Percentiles rank a stretch among this genome's conserved stretches.
Evolutionary conservation across 129 eudicot genomes (phyloP).

Genomic region (Glebionis coronaria): DNA sequence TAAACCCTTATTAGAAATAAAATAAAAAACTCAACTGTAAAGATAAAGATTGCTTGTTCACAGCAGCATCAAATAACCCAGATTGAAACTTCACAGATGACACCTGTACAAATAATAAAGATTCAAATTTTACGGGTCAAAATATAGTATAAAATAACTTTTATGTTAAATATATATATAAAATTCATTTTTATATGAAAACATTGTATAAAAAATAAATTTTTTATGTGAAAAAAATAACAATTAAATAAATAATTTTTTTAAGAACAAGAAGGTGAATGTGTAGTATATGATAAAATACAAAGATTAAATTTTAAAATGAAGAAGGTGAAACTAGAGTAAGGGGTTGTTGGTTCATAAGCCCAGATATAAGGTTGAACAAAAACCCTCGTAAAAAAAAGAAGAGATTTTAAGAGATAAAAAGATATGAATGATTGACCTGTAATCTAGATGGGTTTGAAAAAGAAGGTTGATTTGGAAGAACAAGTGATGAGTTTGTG

Average conservation of each 20-base stretch:
- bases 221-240: background rate
- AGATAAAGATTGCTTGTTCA: constrained; percentile 36
- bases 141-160: no score
- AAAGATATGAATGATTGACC: constrained; percentile 19
- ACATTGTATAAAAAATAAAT: background rate
- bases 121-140: background rate
- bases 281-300: no score
- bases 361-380: no score
- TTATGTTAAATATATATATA: no score
- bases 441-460: constrained; percentile 25
- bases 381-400: no score
- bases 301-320: no score
- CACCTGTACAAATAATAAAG: constrained; percentile 20
- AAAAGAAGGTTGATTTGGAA: constrained; percentile 18
- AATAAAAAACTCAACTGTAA: constrained; percentile 49
- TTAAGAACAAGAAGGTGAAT: no score
- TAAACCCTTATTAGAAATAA: background rate
- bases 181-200: background rate
- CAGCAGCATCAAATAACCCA: constrained; percentile 44
- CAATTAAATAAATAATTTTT: background rate
- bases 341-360: no score
- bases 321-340: no score
- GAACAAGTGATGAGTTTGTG: constrained; percentile 27
- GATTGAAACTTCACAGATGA: constrained; percentile 47
- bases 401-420: background rate